These are phyloP conservation scores for Cadophora malorum DNA, from an alignment of 2,329 filamentous ascomycete genomes.

Conservation along the genomic window DNA sequence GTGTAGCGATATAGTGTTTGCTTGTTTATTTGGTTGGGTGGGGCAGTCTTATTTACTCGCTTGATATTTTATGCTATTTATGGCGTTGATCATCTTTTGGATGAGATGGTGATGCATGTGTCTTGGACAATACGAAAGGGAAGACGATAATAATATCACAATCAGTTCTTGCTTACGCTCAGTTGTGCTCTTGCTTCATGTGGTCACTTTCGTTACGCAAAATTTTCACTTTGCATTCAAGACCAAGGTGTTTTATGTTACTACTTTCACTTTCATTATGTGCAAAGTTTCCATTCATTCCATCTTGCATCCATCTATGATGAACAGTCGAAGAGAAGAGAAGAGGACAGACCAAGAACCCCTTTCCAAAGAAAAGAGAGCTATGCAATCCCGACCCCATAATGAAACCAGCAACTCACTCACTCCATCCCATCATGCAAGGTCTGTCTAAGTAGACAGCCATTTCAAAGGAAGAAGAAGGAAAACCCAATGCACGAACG, in stretches of 20 bases:
- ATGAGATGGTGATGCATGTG: constrained; percentile 8
- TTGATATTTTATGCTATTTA: not conserved
- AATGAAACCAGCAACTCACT: not conserved
- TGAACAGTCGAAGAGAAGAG: not conserved
- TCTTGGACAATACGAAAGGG: not conserved
- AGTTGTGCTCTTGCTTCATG: not conserved
- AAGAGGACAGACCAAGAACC: not conserved
- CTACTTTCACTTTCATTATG: not conserved
- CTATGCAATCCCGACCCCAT: not conserved
- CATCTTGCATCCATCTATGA: not conserved
- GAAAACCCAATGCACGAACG: not conserved
- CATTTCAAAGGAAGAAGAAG: not conserved
- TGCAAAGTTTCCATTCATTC: not conserved
- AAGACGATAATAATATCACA: constrained; percentile 11
- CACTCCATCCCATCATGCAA: not conserved
- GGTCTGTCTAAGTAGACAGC: not conserved
- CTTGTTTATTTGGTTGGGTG: not conserved
- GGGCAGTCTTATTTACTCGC: not conserved
- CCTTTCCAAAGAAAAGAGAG: not conserved
- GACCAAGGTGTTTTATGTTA: not conserved
- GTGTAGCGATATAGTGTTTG: constrained; percentile 8
- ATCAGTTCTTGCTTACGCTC: not conserved
- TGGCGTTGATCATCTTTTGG: constrained; percentile 15
- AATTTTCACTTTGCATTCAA: not conserved
- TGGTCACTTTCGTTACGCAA: too few species aligned